These are phyloP conservation scores for Aspergillus fumigatiaffinis DNA, from an alignment of 2,329 filamentous ascomycete genomes.

Conservation along the genomic window DNA sequence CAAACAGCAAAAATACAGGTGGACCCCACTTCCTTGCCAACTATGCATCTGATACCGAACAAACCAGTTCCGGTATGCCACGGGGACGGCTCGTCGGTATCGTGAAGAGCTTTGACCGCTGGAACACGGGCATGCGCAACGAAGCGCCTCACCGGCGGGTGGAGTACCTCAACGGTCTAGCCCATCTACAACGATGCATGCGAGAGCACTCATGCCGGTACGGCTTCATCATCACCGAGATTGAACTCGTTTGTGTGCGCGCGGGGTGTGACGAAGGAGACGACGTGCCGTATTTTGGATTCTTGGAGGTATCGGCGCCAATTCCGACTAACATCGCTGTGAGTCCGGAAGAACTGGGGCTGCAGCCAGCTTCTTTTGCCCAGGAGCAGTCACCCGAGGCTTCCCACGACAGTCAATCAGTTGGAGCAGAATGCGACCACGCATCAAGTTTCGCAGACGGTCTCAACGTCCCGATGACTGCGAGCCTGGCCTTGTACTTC, in stretches of 20 bases:
- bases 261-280: constrained; percentile 61
- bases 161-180: constrained; percentile 80
- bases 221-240: constrained; percentile 94
- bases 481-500: constrained; percentile 59
- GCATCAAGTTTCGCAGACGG: constrained; percentile 5
- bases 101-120: constrained; percentile 88
- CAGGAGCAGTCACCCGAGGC: constrained; percentile 27
- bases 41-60: constrained; percentile 49
- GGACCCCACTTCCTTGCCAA: constrained; percentile 52
- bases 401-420: constrained; percentile 18
- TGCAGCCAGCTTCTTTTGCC: constrained; percentile 24
- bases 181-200: constrained; percentile 86
- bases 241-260: constrained; percentile 86
- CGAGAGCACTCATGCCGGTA: constrained; percentile 90
- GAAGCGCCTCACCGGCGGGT: constrained; percentile 81
- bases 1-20: constrained; percentile 39
- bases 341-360: constrained; percentile 7
- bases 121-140: constrained; percentile 91
- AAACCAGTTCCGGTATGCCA: constrained; percentile 46
- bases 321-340: constrained; percentile 50
- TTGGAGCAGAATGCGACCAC: constrained; percentile 7
- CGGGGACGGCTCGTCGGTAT: constrained; percentile 70
- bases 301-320: constrained; percentile 66
- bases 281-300: constrained; percentile 77
- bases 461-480: constrained; percentile 47